These are phyloP conservation scores for Plasmodium gonderi DNA, from an alignment of 169 alveolate species.

Conservation along the genomic window DNA sequence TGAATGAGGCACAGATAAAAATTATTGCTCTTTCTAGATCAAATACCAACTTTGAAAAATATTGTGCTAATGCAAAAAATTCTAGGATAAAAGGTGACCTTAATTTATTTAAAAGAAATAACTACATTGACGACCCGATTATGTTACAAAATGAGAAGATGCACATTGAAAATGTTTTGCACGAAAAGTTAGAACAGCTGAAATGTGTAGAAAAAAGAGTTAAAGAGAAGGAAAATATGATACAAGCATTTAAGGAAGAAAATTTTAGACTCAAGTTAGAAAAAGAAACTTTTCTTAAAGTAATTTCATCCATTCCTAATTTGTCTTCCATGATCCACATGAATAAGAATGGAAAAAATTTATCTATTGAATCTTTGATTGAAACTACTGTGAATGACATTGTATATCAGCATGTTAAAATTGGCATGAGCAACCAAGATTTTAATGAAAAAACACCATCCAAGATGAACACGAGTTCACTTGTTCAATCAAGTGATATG, in stretches of 20 bases:
- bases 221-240: not conserved
- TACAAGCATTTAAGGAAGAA: conserved; percentile 4
- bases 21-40: conserved; percentile 26
- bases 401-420: not conserved
- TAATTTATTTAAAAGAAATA: not conserved
- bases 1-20: conserved; percentile 52
- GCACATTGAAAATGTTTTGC: conserved; percentile 20
- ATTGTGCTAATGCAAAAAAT: not conserved
- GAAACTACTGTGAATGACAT: conserved; percentile 13
- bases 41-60: conserved; percentile 21
- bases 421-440: not conserved
- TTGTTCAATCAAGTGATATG: not conserved
- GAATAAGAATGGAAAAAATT: not conserved
- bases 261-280: not conserved
- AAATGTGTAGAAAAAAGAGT: conserved; percentile 10
- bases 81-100: not conserved
- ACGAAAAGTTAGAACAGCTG: conserved; percentile 8
- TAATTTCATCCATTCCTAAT: not conserved
- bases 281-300: conserved; percentile 47
- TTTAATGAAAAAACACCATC: conserved; percentile 13
- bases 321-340: not conserved
- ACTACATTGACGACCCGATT: not conserved
- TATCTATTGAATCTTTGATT: conserved; percentile 8
- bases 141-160: conserved; percentile 9
- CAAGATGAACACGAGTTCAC: not conserved